Percentiles rank a stretch among this genome's conserved stretches.
phyloP scores from a whole-genome alignment of 345 rosid genomes.

The Euphorbia pulcherrima region DNA sequence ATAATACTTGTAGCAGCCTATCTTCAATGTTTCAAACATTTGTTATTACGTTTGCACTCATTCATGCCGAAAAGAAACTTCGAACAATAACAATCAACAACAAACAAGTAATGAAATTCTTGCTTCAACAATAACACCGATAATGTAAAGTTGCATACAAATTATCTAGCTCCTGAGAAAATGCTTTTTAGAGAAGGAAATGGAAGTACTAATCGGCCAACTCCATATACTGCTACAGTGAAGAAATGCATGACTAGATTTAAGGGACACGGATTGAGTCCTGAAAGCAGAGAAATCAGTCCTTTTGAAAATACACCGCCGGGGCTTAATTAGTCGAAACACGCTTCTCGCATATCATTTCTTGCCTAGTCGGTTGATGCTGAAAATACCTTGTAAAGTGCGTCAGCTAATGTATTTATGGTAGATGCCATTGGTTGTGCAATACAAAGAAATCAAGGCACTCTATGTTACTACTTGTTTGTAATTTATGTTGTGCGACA shows the following conservation, averaged over 20 bases:
- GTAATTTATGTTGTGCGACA: too few species aligned
- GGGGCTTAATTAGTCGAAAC: conserved; percentile 46
- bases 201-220: conserved; percentile 41
- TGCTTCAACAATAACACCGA: too few species aligned
- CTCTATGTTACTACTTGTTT: neutral
- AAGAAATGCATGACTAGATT: conserved; percentile 45
- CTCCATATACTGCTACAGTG: conserved; percentile 45
- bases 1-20: neutral
- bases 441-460: neutral
- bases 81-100: too few species aligned
- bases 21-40: neutral
- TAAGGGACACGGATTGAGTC: conserved; percentile 42
- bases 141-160: conserved; percentile 18
- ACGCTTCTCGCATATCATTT: conserved; percentile 46
- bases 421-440: conserved; percentile 42
- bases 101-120: neutral
- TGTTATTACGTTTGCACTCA: neutral
- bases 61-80: neutral
- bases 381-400: conserved; percentile 30
- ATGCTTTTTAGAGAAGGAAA: conserved; percentile 42
- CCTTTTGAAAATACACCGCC: conserved; percentile 41
- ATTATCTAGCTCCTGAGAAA: conserved; percentile 42
- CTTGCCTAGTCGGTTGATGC: conserved; percentile 42
- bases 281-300: conserved; percentile 43
- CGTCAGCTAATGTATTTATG: conserved; percentile 41